phyloP scores from a whole-genome alignment of 202 grass and related monocot species.

The Dendrocalamus latiflorus region DNA sequence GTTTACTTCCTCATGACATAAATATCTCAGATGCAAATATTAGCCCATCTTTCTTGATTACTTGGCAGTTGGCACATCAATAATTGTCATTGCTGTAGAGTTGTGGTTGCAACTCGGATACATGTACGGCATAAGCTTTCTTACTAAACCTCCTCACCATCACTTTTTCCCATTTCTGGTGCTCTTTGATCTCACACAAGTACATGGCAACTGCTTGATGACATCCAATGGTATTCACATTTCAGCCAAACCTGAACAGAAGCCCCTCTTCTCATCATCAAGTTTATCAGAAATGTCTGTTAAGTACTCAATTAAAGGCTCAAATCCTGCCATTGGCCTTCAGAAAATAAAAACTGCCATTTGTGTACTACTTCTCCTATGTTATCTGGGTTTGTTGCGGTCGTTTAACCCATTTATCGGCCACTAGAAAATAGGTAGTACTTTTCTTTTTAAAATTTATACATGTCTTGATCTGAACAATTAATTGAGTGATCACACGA shows the following conservation, averaged over 20 bases:
- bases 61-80: conserved; percentile 25
- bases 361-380: too few species aligned
- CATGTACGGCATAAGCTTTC: neutral
- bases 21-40: neutral
- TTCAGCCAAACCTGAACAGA: neutral
- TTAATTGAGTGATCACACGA: neutral
- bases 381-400: too few species aligned
- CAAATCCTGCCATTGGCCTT: neutral
- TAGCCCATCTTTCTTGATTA: neutral
- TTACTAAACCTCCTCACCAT: neutral
- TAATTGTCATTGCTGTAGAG: conserved; percentile 4
- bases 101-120: neutral
- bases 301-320: neutral
- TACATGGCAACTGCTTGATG: neutral
- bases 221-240: neutral
- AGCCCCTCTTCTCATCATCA: neutral
- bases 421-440: too few species aligned
- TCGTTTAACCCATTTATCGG: too few species aligned
- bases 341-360: neutral
- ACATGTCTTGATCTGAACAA: neutral
- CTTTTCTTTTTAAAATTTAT: too few species aligned
- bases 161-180: neutral
- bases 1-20: neutral
- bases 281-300: neutral
- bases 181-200: neutral